phyloP scores from a whole-genome alignment of 331 rosid genomes.

The Malus hybrid region DNA sequence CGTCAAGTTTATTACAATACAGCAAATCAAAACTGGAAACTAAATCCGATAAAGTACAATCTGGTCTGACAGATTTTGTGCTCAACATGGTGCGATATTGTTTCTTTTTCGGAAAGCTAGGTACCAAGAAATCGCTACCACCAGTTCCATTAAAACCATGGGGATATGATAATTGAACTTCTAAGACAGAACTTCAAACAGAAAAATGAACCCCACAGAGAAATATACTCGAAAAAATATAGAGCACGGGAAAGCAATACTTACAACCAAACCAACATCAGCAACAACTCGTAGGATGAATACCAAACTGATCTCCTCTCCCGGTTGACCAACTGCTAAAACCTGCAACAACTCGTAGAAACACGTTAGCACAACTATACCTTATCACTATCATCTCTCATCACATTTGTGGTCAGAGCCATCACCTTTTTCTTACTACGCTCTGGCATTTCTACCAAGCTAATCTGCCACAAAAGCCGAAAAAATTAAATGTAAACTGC shows the following conservation, averaged over 20 bases:
- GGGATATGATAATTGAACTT: background rate
- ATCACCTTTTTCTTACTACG: slow-evolving; percentile 51
- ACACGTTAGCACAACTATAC: slow-evolving; percentile 19
- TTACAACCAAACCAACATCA: slow-evolving; percentile 78
- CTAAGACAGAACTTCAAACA: background rate
- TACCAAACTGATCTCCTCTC: slow-evolving; percentile 93
- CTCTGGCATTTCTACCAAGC: slow-evolving; percentile 68
- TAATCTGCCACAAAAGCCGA: slow-evolving; percentile 38
- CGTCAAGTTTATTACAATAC: background rate
- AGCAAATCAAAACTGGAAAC: background rate
- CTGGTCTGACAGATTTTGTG: background rate
- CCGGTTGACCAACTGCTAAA: slow-evolving; percentile 75
- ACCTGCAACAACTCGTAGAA: slow-evolving; percentile 35
- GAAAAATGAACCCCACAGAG: background rate
- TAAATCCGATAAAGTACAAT: background rate
- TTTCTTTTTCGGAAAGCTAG: background rate
- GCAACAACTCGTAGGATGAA: slow-evolving; percentile 92
- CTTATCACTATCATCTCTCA: slow-evolving; percentile 93
- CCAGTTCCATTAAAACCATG: background rate
- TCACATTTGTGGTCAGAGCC: slow-evolving; percentile 70
- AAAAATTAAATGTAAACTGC: background rate
- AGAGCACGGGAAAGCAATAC: slow-evolving; percentile 5
- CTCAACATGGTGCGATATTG: background rate
- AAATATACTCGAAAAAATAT: background rate
- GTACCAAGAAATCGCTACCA: background rate